Base-by-base conservation (phyloP, 1,284 basidiomycete genomes). In the Cryptococcus depauperatus region DNA sequence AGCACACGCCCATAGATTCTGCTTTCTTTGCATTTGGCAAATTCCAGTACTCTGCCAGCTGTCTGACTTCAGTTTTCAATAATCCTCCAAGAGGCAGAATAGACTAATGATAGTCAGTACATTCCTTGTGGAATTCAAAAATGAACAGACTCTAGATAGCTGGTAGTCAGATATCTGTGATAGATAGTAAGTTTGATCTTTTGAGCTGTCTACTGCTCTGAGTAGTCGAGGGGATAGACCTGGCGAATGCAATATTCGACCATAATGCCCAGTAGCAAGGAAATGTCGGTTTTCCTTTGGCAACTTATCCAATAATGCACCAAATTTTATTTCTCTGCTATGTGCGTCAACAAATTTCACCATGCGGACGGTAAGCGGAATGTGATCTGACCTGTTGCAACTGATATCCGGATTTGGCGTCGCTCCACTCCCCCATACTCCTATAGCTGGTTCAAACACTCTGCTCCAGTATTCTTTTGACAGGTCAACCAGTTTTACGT, bases 1-100 rank as follows among this genome's bases (percentile, higher is more conserved):
- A 97, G 63, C 93, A 97, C n/a, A 97, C 78, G 0, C 93, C 93
- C 84, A 96, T 93, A 66, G 86, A 91, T 64, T 98, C 93, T 19
- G 76, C 76, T 44, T 88, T 76, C 2, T 78, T 74, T 1, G 89
- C 87, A 0, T 85, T 95, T 2, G 84, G 82, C 9, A 98, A 71
- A 0, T 66, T 69, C 64, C 78, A 79, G 33, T 78, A 66, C 4
- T 70, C 68, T 0, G 93, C 93, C n/a, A 95, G 71, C 47, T 77
- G 74, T n/a, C 88, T 77, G 0, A 96, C 87, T 51, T 84, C 72
- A 3, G 55, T 47, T 67, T 95, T 95, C 3, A 69, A 75, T 5
- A 84, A 64, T 11, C 75, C 63, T 1, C 79, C 83, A 1, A 95
- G 72, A 0, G 90, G 90, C 51, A 97, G 93, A 2, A 92, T 66